These are phyloP conservation scores for Pyrenochaeta sp. DNA, from an alignment of 2,329 filamentous ascomycete species.

Conservation along the genomic window DNA sequence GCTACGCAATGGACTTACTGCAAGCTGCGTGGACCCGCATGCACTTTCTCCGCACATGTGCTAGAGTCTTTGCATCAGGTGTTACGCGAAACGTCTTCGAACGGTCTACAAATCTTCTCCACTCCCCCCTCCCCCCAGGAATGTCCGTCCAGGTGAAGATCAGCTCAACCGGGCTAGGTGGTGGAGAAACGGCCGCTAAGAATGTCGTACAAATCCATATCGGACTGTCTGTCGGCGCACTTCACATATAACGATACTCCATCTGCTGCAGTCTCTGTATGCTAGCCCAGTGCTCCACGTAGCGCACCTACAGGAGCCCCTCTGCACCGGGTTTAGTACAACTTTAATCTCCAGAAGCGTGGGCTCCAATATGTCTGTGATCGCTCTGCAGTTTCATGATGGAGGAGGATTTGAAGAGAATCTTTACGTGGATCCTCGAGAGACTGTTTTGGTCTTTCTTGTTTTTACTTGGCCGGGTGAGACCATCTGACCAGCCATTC, in stretches of 20 bases:
- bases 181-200: conserved; percentile 17
- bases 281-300: conserved; percentile 1
- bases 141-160: conserved; percentile 14
- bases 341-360: not conserved
- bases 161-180: conserved; percentile 12
- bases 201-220: conserved; percentile 11
- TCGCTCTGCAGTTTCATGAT: conserved; percentile 3
- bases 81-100: conserved; percentile 26
- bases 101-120: conserved; percentile 14
- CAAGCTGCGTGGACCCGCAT: conserved; percentile 19
- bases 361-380: conserved; percentile 1
- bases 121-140: conserved; percentile 16
- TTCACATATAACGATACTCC: conserved; percentile 6
- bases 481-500: conserved; percentile 12
- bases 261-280: conserved; percentile 3
- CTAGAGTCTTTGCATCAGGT: conserved; percentile 17
- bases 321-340: conserved; percentile 3
- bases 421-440: too few species aligned
- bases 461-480: not conserved
- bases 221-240: conserved; percentile 5
- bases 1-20: conserved; percentile 4
- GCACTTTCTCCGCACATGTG: conserved; percentile 15
- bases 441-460: not conserved
- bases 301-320: conserved; percentile 4
- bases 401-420: too few species aligned